Evolutionary conservation across 2,329 filamentous ascomycete genomes (phyloP).

Genomic region (Boeremia lycopersici): DNA sequence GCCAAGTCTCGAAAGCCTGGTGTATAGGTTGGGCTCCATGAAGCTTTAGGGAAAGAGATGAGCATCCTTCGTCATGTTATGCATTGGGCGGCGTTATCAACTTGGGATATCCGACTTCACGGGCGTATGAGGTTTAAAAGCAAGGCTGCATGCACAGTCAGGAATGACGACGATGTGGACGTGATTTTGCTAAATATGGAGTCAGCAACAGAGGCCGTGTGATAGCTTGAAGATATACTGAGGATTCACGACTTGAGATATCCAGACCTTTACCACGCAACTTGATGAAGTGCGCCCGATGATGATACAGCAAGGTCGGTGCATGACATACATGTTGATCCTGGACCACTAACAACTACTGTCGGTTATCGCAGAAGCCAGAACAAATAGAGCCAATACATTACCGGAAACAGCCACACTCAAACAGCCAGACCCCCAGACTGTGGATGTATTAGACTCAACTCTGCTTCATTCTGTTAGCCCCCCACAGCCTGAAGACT

Average conservation of each 20-base stretch:
- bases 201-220: not conserved
- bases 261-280: not conserved
- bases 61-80: constrained; percentile 24
- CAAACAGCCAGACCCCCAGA: no score
- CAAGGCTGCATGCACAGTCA: constrained; percentile 9
- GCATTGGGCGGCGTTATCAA: constrained; percentile 39
- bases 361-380: no score
- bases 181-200: not conserved
- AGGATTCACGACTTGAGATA: not conserved
- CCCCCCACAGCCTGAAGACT: no score
- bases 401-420: no score
- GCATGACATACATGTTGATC: no score
- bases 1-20: constrained; percentile 66
- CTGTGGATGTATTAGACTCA: no score
- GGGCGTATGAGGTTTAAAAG: constrained; percentile 21
- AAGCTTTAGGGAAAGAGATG: constrained; percentile 15
- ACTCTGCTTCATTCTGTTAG: no score
- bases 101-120: constrained; percentile 21
- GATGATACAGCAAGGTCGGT: not conserved
- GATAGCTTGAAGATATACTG: not conserved
- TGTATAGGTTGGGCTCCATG: constrained; percentile 23
- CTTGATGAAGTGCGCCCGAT: not conserved
- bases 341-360: no score
- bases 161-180: not conserved
- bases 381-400: no score